Evolutionary conservation across 805 yeast genomes (phyloP).

Genomic region (Suhomyces vadensis): DNA sequence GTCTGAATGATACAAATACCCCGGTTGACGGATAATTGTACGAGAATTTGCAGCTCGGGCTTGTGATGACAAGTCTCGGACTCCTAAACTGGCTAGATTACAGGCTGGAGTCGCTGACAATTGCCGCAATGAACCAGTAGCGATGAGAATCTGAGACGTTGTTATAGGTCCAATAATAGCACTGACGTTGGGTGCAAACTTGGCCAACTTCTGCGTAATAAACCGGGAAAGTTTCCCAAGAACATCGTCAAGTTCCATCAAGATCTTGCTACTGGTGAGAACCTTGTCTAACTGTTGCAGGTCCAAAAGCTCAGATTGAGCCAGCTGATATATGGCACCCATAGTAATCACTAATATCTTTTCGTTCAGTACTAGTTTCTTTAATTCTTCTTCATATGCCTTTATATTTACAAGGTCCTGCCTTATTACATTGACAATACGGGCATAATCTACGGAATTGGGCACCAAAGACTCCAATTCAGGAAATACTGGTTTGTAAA

Average conservation of each 20-base stretch:
- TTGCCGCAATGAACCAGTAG: constrained; percentile 66
- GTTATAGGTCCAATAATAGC: constrained; percentile 69
- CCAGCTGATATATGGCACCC: constrained; percentile 59
- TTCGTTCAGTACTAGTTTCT: constrained; percentile 55
- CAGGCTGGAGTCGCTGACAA: constrained; percentile 77
- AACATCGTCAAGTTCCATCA: constrained; percentile 47
- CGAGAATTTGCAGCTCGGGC: constrained; percentile 16
- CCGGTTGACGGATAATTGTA: constrained; percentile 60
- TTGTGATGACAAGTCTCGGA: constrained; percentile 38
- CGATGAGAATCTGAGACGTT: constrained; percentile 70
- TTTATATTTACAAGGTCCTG: constrained; percentile 40
- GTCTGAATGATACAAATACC: constrained; percentile 64
- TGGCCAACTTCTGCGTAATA: constrained; percentile 55
- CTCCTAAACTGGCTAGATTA: constrained; percentile 78
- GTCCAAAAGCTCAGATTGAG: constrained; percentile 22
- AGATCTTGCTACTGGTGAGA: constrained; percentile 45
- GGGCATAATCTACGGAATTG: constrained; percentile 62
- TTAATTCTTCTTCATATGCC: constrained; percentile 36
- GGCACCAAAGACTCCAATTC: constrained; percentile 67
- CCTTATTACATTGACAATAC: constrained; percentile 51
- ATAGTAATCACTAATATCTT: constrained; percentile 71
- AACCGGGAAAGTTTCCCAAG: constrained; percentile 48
- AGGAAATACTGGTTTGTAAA: constrained; percentile 64
- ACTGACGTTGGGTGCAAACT: constrained; percentile 78
- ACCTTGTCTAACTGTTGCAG: constrained; percentile 37